These are phyloP conservation scores for Pedinophyceae sp. DNA, from an alignment of 139 green algal genomes.

Conservation along the genomic window DNA sequence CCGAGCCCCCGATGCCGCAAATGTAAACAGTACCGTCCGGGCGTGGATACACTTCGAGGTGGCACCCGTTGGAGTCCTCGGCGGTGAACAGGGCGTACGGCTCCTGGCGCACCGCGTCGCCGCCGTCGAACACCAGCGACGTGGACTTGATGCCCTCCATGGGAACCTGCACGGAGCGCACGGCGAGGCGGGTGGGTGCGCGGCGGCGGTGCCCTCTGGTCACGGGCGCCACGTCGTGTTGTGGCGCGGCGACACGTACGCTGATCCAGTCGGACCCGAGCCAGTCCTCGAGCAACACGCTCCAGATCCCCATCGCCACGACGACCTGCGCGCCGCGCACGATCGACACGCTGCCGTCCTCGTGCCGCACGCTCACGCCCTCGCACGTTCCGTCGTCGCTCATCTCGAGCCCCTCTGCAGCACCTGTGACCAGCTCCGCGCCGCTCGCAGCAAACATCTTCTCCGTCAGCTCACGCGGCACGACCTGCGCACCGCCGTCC, in stretches of 20 bases:
- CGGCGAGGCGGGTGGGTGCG: too few relatives aligned
- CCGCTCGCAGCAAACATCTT: slow-evolving; percentile 2
- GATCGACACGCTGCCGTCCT: not conserved
- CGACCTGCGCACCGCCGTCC: slow-evolving; percentile 12
- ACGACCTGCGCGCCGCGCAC: slow-evolving; percentile 11
- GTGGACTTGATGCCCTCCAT: slow-evolving; percentile 14
- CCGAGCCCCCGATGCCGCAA: slow-evolving; percentile 11
- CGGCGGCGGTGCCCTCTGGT: too few relatives aligned
- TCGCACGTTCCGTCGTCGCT: slow-evolving; percentile 1
- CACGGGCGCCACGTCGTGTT: too few relatives aligned
- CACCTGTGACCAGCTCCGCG: not conserved
- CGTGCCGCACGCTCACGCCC: slow-evolving; percentile 2
- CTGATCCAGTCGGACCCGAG: slow-evolving; percentile 6
- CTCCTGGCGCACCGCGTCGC: slow-evolving; percentile 7
- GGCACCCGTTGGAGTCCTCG: slow-evolving; percentile 6
- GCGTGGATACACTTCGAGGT: slow-evolving; percentile 20
- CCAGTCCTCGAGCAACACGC: slow-evolving; percentile 2
- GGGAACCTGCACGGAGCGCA: too few relatives aligned
- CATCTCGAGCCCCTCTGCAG: not conserved
- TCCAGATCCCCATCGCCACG: slow-evolving; percentile 23
- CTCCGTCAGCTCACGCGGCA: slow-evolving; percentile 8
- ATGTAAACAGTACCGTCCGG: slow-evolving; percentile 15
- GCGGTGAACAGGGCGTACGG: slow-evolving; percentile 12
- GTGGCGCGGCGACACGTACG: not conserved
- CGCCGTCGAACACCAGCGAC: slow-evolving; percentile 1